Base-by-base conservation (phyloP, 78 protist genomes). In the Pelomyxa schiedti region DNA sequence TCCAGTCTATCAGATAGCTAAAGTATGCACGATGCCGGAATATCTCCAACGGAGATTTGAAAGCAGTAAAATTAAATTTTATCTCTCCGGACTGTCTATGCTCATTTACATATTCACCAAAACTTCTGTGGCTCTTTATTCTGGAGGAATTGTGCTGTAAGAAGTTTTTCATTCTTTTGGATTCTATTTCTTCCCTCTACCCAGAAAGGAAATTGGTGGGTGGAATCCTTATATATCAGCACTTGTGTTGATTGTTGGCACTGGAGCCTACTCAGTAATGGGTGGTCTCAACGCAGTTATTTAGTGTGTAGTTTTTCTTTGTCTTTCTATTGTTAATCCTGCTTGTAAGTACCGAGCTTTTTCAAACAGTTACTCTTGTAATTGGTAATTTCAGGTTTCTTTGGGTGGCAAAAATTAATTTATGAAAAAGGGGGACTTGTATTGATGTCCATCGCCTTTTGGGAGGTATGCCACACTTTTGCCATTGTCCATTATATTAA, bases 211-310 rank as follows among this genome's bases (percentile, higher is more conserved):
- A 16, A 47, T 66, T n/a, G 65, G 24, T 8, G 70, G 70, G 37
- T 9, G 8, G 30, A 66, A 66, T 36, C 9, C 28, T 36, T 66
- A 66, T 36, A n/a, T 66, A 9, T 66, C 70, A 9, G 70, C 70
- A n/a, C 29, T 66, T 9, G 37, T n/a, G 29, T 36, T 66, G 37
- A 66, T 66, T 9, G 30, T 66, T 9, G 70, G 65, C 37, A 66
- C 70, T 9, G 70, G 70, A n/a, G 29, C 37, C 29, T 66, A 66
- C 70, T 30, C 70, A 22, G 70, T 66, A 8, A 36, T 66, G n/a
- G 70, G 70, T 9, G 70, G 70, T 9, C 37, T 66, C 64, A 36
- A n/a, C 24, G 70, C 70, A 9, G 70, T 66, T 36, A 66, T 66
- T 22, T 66, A 16, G 58, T 24, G 32, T 47, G 58, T 24, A 16